These are phyloP conservation scores for Elongisporangium undulatum DNA, from an alignment of 352 stramenopile genomes.

Conservation along the genomic window DNA sequence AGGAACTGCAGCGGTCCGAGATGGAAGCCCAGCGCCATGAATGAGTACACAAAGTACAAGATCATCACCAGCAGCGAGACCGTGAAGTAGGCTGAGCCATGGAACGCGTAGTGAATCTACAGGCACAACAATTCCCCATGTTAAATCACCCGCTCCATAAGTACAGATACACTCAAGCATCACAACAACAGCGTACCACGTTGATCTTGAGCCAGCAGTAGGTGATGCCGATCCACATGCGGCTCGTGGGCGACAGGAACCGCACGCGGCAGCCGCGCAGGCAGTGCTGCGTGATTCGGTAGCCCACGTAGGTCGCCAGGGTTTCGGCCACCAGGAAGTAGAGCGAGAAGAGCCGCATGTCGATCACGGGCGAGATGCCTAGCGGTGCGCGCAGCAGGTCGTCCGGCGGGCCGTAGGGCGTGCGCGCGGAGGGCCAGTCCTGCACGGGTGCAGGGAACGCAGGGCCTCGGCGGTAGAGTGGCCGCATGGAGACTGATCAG, in stretches of 20 bases:
- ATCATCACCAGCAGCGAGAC: slow-evolving; percentile 58
- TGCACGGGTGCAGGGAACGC: slow-evolving; percentile 34
- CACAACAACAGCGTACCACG: slow-evolving; percentile 28
- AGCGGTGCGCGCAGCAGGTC: slow-evolving; percentile 20
- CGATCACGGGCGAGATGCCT: slow-evolving; percentile 40
- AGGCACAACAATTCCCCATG: not conserved
- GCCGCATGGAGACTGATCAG: slow-evolving; percentile 5
- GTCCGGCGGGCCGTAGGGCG: slow-evolving; percentile 39
- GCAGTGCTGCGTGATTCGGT: slow-evolving; percentile 77
- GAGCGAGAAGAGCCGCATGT: slow-evolving; percentile 68
- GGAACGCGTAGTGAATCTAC: slow-evolving; percentile 80
- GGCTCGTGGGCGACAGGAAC: slow-evolving; percentile 55
- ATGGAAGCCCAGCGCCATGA: slow-evolving; percentile 76
- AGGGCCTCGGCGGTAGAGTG: slow-evolving; percentile 58
- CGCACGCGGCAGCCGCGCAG: slow-evolving; percentile 58
- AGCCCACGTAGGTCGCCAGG: slow-evolving; percentile 73
- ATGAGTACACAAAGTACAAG: slow-evolving; percentile 60
- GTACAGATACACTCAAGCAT: not conserved
- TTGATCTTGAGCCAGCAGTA: slow-evolving; percentile 79
- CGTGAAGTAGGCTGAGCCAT: slow-evolving; percentile 63
- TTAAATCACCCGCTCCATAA: not conserved
- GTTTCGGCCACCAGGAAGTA: slow-evolving; percentile 79
- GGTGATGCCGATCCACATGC: slow-evolving; percentile 61
- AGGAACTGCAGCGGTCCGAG: slow-evolving; percentile 73
- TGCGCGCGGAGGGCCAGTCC: slow-evolving; percentile 26